A percentile compares a stretch with the other conserved stretches of the same genome.
Conservation (phyloP, 106 monocot genomes). For the Narthecium ossifragum region DNA sequence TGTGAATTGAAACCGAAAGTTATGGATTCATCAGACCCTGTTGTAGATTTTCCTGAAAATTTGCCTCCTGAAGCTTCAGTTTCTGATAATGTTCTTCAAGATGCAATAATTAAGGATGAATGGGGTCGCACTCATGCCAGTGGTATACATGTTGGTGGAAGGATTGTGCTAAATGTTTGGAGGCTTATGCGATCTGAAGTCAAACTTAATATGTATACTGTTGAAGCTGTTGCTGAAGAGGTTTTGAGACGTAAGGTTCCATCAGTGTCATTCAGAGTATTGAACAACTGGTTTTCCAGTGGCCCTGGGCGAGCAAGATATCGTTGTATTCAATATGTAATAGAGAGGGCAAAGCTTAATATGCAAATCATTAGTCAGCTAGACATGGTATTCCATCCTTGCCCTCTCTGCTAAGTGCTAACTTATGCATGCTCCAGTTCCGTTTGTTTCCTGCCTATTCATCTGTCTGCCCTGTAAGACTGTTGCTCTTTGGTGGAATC, state of each 20-base stretch:
- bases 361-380: constrained; percentile 76
- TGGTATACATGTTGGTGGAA: constrained; percentile 93
- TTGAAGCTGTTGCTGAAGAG: constrained; percentile 91
- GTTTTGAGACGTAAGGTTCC: constrained; percentile 80
- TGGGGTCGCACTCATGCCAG: constrained; percentile 81
- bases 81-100: constrained; percentile 28
- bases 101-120: constrained; percentile 55
- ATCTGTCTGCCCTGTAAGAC: too few relatives aligned
- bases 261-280: constrained; percentile 46
- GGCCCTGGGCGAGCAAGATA: constrained; percentile 44
- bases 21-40: constrained; percentile 15
- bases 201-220: constrained; percentile 69
- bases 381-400: constrained; percentile 77
- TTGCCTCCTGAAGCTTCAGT: constrained; percentile 17
- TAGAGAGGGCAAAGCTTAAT: constrained; percentile 60
- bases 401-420: too few relatives aligned
- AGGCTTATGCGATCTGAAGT: constrained; percentile 81
- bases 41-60: constrained; percentile 3
- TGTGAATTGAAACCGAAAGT: constrained; percentile 22
- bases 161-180: constrained; percentile 99
- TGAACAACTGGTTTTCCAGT: constrained; percentile 71
- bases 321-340: constrained; percentile 55
- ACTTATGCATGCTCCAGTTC: too few relatives aligned
- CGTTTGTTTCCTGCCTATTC: too few relatives aligned
- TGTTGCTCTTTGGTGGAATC: too few relatives aligned